Base-by-base conservation (phyloP, 2,329 filamentous ascomycete genomes). In the Fusarium musae region DNA sequence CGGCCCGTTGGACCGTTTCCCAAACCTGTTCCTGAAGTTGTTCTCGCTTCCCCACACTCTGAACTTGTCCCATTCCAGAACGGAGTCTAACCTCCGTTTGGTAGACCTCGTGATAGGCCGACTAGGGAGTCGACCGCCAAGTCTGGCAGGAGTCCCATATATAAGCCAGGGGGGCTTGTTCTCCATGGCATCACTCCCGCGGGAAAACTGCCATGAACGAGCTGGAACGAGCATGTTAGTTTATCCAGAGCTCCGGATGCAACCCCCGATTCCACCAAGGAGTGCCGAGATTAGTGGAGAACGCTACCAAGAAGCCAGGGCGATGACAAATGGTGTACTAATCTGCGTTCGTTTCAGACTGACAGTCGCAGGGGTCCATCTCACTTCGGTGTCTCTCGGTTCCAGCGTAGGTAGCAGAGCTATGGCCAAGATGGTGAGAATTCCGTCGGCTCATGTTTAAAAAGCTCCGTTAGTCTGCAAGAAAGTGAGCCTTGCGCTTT, bases 71-170 rank as follows among this genome's bases (percentile, higher is more conserved):
- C 9, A 6, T 67, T 67, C 44, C 9, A 67, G 64, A 44, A 67
- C 64, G 64, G 64, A 67, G 4, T 16, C 56, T 40, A 40, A 15
- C 34, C 64, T 67, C 64, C 64, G 39, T 67, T 58, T 49, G 52
- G 23, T 32, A 44, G 28, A 59, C 23, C 42, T 30, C 49, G 23
- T 36, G 40, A 60, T 46, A 23, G 44, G 62, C 23, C 37, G 50
- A 37, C 54, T 53, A 53, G 34, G 49, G 54, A 36, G 13, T 26
- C n/a, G 6, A 46, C 26, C 39, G 21, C 52, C 52, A 52, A 46
- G 61, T 23, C 32, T 39, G 37, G 40, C 15, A 47, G 8, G 17
- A 9, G 40, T 36, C 37, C 64, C 62, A 36, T 40, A 26, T 36
- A 52, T 30, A 40, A 39, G 21, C 62, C 23, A 28, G 42, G 53